A percentile compares a stretch with the other conserved stretches of the same genome.
phyloP scores from a whole-genome alignment of 331 rosid species.

The Telfairia occidentalis region DNA sequence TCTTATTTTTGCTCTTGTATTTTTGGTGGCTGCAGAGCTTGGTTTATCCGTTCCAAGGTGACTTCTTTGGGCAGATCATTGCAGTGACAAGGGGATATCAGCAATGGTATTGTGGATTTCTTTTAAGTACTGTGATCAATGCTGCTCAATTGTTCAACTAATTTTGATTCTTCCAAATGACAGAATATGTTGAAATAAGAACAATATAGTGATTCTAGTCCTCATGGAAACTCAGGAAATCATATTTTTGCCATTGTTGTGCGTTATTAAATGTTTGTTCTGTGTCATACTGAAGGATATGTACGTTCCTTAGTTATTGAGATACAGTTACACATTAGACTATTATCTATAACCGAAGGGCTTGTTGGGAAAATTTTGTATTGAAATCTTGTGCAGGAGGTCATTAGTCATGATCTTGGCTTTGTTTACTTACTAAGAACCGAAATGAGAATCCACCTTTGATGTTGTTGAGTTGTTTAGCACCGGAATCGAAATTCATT shows the following conservation, averaged over 20 bases:
- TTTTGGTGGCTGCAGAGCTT: slow-evolving; percentile 56
- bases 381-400: background rate
- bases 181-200: background rate
- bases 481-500: no score
- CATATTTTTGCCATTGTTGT: slow-evolving; percentile 1
- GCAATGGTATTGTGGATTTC: slow-evolving; percentile 15
- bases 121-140: background rate
- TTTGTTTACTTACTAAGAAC: no score
- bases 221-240: background rate
- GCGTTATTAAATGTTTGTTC: background rate
- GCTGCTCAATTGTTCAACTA: slow-evolving; percentile 4
- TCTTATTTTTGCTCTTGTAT: slow-evolving; percentile 14
- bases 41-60: slow-evolving; percentile 87
- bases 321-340: background rate
- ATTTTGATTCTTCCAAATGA: background rate
- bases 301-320: background rate
- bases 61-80: slow-evolving; percentile 20
- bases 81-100: slow-evolving; percentile 11
- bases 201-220: background rate
- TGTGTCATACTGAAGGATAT: background rate
- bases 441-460: no score
- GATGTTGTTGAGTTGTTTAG: no score
- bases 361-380: background rate
- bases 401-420: background rate
- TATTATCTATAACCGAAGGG: background rate